Evolutionary conservation across 495 filamentous ascomycete species (phyloP).

Genomic region (Tricharina praecox): DNA sequence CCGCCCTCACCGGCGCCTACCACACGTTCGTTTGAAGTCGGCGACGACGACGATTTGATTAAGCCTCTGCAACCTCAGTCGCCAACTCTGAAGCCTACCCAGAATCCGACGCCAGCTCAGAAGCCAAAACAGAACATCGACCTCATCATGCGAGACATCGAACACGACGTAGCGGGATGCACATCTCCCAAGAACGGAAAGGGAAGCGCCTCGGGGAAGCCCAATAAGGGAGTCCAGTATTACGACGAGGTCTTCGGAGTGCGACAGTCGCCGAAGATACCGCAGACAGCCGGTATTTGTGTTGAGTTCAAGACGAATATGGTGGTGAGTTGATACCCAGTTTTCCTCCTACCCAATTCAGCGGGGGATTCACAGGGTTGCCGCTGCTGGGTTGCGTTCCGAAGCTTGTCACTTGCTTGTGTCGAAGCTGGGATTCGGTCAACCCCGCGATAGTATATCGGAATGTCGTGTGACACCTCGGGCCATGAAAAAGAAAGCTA

Average conservation of each 20-base stretch:
- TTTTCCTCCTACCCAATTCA: not conserved
- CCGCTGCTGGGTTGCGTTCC: too few relatives aligned
- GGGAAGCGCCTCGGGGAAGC: slow-evolving; percentile 16
- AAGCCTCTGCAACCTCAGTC: slow-evolving; percentile 9
- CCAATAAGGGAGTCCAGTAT: slow-evolving; percentile 29
- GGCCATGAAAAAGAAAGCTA: too few relatives aligned
- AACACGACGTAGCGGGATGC: too few relatives aligned
- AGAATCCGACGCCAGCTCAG: too few relatives aligned
- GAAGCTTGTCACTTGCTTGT: too few relatives aligned
- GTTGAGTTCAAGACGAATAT: slow-evolving; percentile 75
- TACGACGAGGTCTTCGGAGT: slow-evolving; percentile 43
- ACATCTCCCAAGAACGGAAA: too few relatives aligned
- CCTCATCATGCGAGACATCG: slow-evolving; percentile 15
- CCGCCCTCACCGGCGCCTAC: slow-evolving; percentile 24
- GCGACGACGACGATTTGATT: slow-evolving; percentile 12
- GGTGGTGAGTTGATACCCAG: slow-evolving; percentile 39
- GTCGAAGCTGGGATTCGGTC: too few relatives aligned
- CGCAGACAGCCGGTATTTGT: slow-evolving; percentile 34
- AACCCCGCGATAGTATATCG: too few relatives aligned
- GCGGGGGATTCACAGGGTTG: too few relatives aligned
- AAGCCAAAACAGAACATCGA: too few relatives aligned
- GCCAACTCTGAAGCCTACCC: too few relatives aligned
- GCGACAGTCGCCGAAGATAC: slow-evolving; percentile 39
- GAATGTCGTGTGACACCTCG: too few relatives aligned
- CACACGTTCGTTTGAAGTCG: slow-evolving; percentile 13